Conservation (phyloP, 2,329 filamentous ascomycete species). For the Acrocalymma vagum region DNA sequence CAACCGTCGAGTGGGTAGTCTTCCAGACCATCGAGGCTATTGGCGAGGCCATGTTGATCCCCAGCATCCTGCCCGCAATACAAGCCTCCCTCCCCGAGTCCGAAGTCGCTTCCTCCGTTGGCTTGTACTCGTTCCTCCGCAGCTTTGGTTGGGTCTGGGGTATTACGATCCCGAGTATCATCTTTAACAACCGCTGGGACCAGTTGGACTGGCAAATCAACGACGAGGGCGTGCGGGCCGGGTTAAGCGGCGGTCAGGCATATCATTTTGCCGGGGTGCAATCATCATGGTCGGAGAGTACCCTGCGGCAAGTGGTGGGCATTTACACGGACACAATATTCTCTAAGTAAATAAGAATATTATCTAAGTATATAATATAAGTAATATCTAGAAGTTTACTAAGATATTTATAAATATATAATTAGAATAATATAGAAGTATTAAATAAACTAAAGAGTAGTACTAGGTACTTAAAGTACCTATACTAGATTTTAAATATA, state of each 20-base stretch:
- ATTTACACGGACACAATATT: neutral
- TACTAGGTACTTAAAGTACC: too few species aligned
- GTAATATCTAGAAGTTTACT: too few species aligned
- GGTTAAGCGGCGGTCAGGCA: neutral
- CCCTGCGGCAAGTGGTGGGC: neutral
- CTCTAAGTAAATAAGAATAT: too few species aligned
- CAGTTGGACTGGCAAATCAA: neutral
- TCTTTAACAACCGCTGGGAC: slow-evolving; percentile 20
- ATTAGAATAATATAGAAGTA: too few species aligned
- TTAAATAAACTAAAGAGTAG: too few species aligned
- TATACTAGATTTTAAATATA: too few species aligned
- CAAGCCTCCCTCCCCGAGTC: slow-evolving; percentile 14
- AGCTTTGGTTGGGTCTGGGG: slow-evolving; percentile 29
- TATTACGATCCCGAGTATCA: slow-evolving; percentile 19
- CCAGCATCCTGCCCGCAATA: slow-evolving; percentile 16
- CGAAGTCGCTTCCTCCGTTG: slow-evolving; percentile 18
- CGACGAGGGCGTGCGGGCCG: neutral
- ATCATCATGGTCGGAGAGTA: neutral
- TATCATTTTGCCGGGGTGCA: slow-evolving; percentile 1
- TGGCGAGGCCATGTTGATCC: slow-evolving; percentile 14
- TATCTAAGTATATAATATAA: too few species aligned
- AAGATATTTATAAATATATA: too few species aligned
- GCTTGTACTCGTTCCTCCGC: slow-evolving; percentile 21
- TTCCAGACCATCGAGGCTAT: slow-evolving; percentile 16
- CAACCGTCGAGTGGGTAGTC: slow-evolving; percentile 17